Conservation (phyloP, 257 asterid genomes). For the Hygrophila difformis region DNA sequence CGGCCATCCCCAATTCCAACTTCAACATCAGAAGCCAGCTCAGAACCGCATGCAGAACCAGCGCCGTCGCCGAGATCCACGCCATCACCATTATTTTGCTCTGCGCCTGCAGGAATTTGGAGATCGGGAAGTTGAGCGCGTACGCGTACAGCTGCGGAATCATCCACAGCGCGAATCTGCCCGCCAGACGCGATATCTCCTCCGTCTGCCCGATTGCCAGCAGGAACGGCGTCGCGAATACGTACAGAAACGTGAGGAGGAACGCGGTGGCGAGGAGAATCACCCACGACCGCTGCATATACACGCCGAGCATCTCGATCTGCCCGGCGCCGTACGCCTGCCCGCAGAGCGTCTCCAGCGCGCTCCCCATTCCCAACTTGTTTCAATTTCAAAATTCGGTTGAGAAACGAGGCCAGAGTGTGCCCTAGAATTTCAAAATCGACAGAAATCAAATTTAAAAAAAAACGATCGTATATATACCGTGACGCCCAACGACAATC, state of each 20-base stretch:
- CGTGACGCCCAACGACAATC: conserved; percentile 36
- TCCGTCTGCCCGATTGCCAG: conserved; percentile 34
- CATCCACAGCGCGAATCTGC: conserved; percentile 44
- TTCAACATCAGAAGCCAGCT: conserved; percentile 50
- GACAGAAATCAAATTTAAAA: not conserved
- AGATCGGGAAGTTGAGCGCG: conserved; percentile 45
- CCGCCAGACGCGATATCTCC: conserved; percentile 46
- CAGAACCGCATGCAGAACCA: conserved; percentile 30
- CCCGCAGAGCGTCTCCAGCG: conserved; percentile 60
- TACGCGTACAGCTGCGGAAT: conserved; percentile 65
- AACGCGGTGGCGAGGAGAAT: conserved; percentile 33
- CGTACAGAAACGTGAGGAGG: conserved; percentile 28
- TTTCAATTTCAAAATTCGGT: not conserved
- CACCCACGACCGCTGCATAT: conserved; percentile 59
- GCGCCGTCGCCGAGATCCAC: conserved; percentile 28
- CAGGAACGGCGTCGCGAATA: conserved; percentile 33
- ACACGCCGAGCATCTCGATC: conserved; percentile 47
- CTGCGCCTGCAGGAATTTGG: conserved; percentile 61
- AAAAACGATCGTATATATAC: conserved; percentile 10
- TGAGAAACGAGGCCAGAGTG: too few relatives aligned
- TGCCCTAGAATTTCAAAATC: too few relatives aligned
- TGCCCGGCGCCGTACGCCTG: conserved; percentile 66
- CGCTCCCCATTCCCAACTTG: conserved; percentile 71
- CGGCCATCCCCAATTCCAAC: conserved; percentile 44
- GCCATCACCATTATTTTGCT: conserved; percentile 58